Evolutionary conservation across 805 yeast genomes (phyloP).

Genomic region (Ogataea saltuana): DNA sequence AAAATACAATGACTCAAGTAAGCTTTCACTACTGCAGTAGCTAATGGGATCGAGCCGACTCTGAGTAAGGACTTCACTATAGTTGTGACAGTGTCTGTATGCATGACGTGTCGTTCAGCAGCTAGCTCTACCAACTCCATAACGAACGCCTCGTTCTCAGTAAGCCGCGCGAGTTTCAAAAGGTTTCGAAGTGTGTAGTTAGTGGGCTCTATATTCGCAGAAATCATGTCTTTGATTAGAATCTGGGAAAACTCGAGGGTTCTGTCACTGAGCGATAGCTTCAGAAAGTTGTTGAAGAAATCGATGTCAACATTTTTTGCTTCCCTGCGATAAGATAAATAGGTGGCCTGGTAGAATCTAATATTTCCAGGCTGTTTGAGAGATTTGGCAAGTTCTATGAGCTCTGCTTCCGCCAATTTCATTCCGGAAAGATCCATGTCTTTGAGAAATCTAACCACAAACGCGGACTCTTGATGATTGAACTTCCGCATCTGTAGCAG

Average conservation of each 20-base stretch:
- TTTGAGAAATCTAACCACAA: conserved; percentile 11
- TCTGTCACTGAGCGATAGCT: conserved; percentile 7
- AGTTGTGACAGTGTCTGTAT: conserved; percentile 3
- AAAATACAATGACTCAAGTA: conserved; percentile 9
- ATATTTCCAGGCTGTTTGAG: conserved; percentile 83
- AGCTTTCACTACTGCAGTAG: not conserved
- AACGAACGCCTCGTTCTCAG: conserved; percentile 3
- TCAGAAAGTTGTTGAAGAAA: conserved; percentile 10
- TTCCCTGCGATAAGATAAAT: conserved; percentile 98
- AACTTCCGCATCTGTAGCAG: conserved; percentile 1
- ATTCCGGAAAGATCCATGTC: conserved; percentile 14
- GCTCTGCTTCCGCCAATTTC: conserved; percentile 11
- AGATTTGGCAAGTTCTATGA: conserved; percentile 36
- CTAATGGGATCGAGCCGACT: conserved; percentile 5
- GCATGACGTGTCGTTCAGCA: conserved; percentile 2
- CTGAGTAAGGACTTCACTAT: conserved; percentile 6
- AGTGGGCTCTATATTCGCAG: conserved; percentile 4
- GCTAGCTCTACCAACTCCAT: conserved; percentile 15
- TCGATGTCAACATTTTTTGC: conserved; percentile 63
- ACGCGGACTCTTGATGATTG: not conserved
- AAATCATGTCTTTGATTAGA: conserved; percentile 9
- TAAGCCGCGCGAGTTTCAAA: conserved; percentile 9
- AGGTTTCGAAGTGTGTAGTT: conserved; percentile 6
- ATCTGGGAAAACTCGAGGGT: not conserved
- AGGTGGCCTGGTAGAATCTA: conserved; percentile 84